Evolutionary conservation across 768 basidiomycete genomes (phyloP).

Genomic region (Suillus discolor): DNA sequence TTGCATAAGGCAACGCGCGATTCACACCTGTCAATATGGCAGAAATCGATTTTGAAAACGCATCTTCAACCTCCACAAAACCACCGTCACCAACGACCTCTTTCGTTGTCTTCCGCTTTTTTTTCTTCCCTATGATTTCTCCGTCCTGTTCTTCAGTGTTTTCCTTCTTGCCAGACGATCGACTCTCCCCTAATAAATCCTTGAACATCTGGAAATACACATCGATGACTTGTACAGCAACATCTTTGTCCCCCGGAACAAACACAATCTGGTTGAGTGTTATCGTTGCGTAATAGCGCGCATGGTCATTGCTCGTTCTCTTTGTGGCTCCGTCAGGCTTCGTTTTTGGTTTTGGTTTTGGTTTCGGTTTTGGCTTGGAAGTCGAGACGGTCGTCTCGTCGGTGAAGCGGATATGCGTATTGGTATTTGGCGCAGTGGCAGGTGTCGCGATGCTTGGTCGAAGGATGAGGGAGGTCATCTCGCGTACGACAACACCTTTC

Average conservation of each 20-base stretch:
- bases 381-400: conserved; percentile 29
- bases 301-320: conserved; percentile 63
- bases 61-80: conserved; percentile 76
- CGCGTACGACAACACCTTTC: conserved; percentile 88
- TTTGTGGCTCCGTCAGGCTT: conserved; percentile 34
- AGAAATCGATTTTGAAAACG: conserved; percentile 80
- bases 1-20: conserved; percentile 91
- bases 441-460: conserved; percentile 44
- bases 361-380: conserved; percentile 11
- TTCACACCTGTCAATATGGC: conserved; percentile 94
- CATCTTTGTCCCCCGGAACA: conserved; percentile 62
- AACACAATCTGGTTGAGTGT: conserved; percentile 95
- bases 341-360: conserved; percentile 18
- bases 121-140: conserved; percentile 23
- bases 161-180: conserved; percentile 24
- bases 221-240: conserved; percentile 79
- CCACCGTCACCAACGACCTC: conserved; percentile 61
- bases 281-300: conserved; percentile 88
- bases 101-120: conserved; percentile 38
- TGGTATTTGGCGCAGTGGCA: conserved; percentile 26
- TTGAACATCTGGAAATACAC: conserved; percentile 95
- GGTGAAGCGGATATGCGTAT: conserved; percentile 57
- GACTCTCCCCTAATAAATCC: conserved; percentile 74
- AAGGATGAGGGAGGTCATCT: conserved; percentile 79
- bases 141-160: conserved; percentile 36